phyloP scores from a whole-genome alignment of 306 rosid species.

The Delonix regia region DNA sequence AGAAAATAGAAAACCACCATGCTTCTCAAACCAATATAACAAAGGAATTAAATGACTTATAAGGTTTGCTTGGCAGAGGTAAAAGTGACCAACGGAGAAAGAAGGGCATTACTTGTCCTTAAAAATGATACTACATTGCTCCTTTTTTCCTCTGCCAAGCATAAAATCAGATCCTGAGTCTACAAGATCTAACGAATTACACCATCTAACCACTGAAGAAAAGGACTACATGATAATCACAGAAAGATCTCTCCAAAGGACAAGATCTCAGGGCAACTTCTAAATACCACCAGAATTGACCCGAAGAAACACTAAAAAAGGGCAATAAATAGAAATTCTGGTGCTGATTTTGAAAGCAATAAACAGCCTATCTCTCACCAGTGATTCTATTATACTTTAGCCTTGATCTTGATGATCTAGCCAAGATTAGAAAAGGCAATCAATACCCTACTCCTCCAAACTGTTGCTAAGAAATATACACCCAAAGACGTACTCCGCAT shows the following conservation, averaged over 20 bases:
- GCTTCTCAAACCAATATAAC: not conserved
- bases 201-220: slow-evolving; percentile 5
- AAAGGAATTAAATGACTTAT: not conserved
- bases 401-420: not conserved
- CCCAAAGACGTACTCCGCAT: not conserved
- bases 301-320: not conserved
- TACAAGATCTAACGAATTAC: not conserved
- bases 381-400: not conserved
- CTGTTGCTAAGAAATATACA: slow-evolving; percentile 12
- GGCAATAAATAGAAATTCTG: not conserved
- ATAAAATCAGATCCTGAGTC: not conserved
- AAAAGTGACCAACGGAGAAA: not conserved
- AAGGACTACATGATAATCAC: not conserved
- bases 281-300: not conserved
- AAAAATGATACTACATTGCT: not conserved
- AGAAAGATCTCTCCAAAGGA: not conserved
- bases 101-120: not conserved
- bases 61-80: not conserved
- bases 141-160: slow-evolving; percentile 9
- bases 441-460: not conserved
- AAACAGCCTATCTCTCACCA: not conserved
- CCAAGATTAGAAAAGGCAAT: not conserved
- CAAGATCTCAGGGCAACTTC: not conserved
- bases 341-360: slow-evolving; percentile 9
- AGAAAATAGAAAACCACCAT: not conserved